These are phyloP conservation scores for Salix exigua DNA, from an alignment of 345 rosid genomes.

Conservation along the genomic window DNA sequence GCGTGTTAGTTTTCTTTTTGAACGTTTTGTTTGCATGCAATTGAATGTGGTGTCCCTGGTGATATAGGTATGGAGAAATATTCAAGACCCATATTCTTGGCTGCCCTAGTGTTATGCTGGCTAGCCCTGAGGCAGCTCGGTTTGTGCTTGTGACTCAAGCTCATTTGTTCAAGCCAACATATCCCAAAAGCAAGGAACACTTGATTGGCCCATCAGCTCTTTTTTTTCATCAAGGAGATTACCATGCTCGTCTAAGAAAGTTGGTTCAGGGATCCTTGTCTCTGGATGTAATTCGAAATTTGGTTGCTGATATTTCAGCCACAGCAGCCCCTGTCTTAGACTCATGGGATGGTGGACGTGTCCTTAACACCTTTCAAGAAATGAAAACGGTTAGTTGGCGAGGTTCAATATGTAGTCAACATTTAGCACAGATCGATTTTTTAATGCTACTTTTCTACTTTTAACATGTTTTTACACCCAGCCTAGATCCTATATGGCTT, in stretches of 20 bases:
- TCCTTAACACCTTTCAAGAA: constrained; percentile 70
- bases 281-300: constrained; percentile 46
- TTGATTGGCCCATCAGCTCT: constrained; percentile 79
- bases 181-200: constrained; percentile 84
- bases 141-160: constrained; percentile 67
- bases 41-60: constrained; percentile 5
- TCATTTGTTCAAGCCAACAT: constrained; percentile 83
- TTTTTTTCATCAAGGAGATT: constrained; percentile 83
- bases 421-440: not conserved
- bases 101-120: constrained; percentile 88
- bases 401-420: not conserved
- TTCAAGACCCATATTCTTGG: constrained; percentile 90
- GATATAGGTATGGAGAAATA: constrained; percentile 71
- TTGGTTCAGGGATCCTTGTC: constrained; percentile 63
- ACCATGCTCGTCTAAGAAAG: constrained; percentile 65
- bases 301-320: constrained; percentile 55
- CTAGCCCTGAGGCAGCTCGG: constrained; percentile 82
- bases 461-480: not conserved
- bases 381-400: constrained; percentile 62
- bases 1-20: not conserved
- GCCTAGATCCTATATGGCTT: not conserved
- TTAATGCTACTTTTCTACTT: not conserved
- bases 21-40: not conserved
- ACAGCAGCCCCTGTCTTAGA: constrained; percentile 46
- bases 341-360: constrained; percentile 46